These are phyloP conservation scores for Verticillium nubilum DNA, from an alignment of 2,329 filamentous ascomycete species.

Conservation along the genomic window DNA sequence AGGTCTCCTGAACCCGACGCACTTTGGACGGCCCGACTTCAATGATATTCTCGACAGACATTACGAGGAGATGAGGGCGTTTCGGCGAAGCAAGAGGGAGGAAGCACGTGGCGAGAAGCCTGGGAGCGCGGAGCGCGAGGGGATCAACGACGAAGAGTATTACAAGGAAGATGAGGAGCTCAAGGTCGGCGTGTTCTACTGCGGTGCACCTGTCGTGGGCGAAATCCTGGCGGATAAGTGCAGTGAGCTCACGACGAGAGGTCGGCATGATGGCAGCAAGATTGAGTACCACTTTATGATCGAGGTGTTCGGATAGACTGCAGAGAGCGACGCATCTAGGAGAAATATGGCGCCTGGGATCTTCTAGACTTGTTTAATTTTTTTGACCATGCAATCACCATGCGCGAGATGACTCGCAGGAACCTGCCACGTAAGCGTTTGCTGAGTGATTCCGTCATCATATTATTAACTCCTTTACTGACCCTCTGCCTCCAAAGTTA, in stretches of 20 bases:
- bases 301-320: constrained; percentile 44
- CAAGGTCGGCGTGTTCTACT: constrained; percentile 52
- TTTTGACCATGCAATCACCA: no score
- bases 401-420: no score
- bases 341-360: not conserved
- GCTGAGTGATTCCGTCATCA: no score
- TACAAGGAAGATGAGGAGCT: constrained; percentile 25
- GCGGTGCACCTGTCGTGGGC: constrained; percentile 49
- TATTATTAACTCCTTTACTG: no score
- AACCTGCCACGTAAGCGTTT: no score
- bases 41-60: constrained; percentile 45
- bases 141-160: not conserved
- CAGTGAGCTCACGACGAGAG: constrained; percentile 41
- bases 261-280: constrained; percentile 42
- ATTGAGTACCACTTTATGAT: constrained; percentile 54
- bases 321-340: not conserved
- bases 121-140: constrained; percentile 1
- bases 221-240: constrained; percentile 51
- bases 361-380: not conserved
- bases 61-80: constrained; percentile 44
- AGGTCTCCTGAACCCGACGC: constrained; percentile 45
- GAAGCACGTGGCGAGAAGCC: constrained; percentile 6
- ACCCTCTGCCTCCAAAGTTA: no score
- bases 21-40: constrained; percentile 51
- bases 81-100: constrained; percentile 17